Conservation (phyloP, 1,284 basidiomycete species). For the Takashimella tepidaria region DNA sequence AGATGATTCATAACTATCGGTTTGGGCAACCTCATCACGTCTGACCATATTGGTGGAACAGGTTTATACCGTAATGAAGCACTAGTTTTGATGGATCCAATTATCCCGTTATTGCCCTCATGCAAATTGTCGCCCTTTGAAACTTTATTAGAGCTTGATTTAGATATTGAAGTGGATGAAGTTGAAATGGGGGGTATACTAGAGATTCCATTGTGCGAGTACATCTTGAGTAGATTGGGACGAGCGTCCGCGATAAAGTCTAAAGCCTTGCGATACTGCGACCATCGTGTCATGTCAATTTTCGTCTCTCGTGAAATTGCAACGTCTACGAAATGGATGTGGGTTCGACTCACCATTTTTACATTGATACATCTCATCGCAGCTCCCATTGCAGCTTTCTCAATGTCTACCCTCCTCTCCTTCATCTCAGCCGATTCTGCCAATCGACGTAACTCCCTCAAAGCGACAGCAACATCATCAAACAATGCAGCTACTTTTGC, state of each 20-base stretch:
- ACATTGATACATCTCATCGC: constrained; percentile 17
- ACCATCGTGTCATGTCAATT: too few relatives aligned
- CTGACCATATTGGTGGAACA: constrained; percentile 14
- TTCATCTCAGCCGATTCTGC: constrained; percentile 8
- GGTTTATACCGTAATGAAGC: too few relatives aligned
- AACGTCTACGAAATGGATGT: background rate
- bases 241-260: constrained; percentile 17
- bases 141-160: background rate
- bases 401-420: constrained; percentile 27
- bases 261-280: constrained; percentile 20
- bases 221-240: constrained; percentile 19
- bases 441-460: constrained; percentile 22
- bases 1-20: background rate
- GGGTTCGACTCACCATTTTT: constrained; percentile 28
- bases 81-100: too few relatives aligned
- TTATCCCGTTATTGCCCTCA: too few relatives aligned
- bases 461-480: constrained; percentile 9
- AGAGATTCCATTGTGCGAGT: constrained; percentile 7
- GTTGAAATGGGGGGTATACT: background rate
- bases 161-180: background rate
- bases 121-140: constrained; percentile 8
- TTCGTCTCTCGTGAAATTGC: too few relatives aligned
- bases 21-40: background rate
- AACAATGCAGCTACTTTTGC: constrained; percentile 12
- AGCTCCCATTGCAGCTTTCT: constrained; percentile 22